These are phyloP conservation scores for Parietichytrium sp. DNA, from an alignment of 108 stramenopile species.

Conservation along the genomic window DNA sequence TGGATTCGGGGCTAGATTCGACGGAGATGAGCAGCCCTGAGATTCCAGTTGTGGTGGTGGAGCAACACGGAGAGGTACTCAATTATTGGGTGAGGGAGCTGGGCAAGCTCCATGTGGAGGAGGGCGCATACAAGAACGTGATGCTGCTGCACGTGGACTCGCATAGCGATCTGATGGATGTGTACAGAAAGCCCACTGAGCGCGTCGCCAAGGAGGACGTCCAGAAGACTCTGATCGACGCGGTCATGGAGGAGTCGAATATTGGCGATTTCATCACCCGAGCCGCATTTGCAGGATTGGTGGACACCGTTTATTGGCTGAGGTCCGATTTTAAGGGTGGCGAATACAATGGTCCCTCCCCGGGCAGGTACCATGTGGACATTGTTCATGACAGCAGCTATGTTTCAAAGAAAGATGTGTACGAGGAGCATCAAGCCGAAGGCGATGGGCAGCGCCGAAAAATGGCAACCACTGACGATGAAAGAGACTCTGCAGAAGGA, in stretches of 20 bases:
- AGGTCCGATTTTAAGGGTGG: not conserved
- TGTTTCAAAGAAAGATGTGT: too few relatives aligned
- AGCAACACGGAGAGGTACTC: conserved; percentile 29
- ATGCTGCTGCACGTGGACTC: conserved; percentile 11
- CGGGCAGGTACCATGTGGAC: not conserved
- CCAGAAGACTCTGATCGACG: too few relatives aligned
- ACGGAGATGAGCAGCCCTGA: too few relatives aligned
- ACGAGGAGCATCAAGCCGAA: too few relatives aligned
- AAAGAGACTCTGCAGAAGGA: too few relatives aligned
- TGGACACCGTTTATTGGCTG: not conserved
- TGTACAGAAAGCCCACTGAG: too few relatives aligned
- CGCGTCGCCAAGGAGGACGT: not conserved
- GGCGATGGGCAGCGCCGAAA: too few relatives aligned
- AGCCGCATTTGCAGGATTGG: not conserved
- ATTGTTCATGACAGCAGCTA: too few relatives aligned
- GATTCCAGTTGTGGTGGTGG: conserved; percentile 1
- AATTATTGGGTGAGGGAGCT: not conserved
- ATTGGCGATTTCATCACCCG: conserved; percentile 36
- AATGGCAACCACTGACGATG: too few relatives aligned
- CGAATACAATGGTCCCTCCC: conserved; percentile 1
- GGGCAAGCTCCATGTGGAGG: too few relatives aligned
- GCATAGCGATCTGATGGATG: conserved; percentile 29
- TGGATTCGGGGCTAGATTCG: too few relatives aligned
- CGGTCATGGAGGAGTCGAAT: not conserved
- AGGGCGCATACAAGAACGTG: too few relatives aligned